Evolutionary conservation across 805 yeast species (phyloP), one percentile per base, ranked within the genome.

Genomic region (Wickerhamomyces hampshirensis): DNA sequence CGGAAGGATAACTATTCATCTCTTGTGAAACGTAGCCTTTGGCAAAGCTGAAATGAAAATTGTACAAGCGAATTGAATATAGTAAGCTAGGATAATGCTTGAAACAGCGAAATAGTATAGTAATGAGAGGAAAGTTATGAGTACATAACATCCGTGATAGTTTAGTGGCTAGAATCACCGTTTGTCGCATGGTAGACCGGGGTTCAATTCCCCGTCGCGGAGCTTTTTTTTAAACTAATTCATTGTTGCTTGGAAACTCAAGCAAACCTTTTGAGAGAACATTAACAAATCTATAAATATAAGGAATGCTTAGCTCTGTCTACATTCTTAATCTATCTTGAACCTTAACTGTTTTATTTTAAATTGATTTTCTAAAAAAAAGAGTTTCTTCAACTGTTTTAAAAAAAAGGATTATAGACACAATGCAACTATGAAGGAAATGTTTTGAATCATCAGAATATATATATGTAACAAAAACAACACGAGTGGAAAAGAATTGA

Each of bases 121-220:
- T 13, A 28, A 13, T 14, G 30, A 13, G 10, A n/a, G 16, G 14
- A 28, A 31, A 26, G 26, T 15, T 8, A 10, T 34, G 29, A 34
- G 37, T 9, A 34, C 41, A 31, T 17, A 31, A 31, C 18, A 31
- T 12, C 27, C 34, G 33, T 21, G 24, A 21, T 21, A 21, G 24
- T 21, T 21, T 21, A 21, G 24, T 21, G 24, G 24, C 24, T 21
- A 21, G 24, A 21, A 21, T 21, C 24, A 21, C 24, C 24, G 24
- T 21, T 21, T 21, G 24, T 21, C 24, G 27, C 47, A 37, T 35
- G 47, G 47, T 37, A 35, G 47, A 43, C 44, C 47, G 47, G 47
- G 47, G 47, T 43, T 43, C 47, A 38, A 38, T 34, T 38, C 41
- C 41, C 41, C 41, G 41, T 38, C 41, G 38, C 38, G 38, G 41